Evolutionary conservation across 495 filamentous ascomycete genomes (phyloP), one percentile per base, ranked within the genome.

Genomic region (Tirmania nivea): DNA sequence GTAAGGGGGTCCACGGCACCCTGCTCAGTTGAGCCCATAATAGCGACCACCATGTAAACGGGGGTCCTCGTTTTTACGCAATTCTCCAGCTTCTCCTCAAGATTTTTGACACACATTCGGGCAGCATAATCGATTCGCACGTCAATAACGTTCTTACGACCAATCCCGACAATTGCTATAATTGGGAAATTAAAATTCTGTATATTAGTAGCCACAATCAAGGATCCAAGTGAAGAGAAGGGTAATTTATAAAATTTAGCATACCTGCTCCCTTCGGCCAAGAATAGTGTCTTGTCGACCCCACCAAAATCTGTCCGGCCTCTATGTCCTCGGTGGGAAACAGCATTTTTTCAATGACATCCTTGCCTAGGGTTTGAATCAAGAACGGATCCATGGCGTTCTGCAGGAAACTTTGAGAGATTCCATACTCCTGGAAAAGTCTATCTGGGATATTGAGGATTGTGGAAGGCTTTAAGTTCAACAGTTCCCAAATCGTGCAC

Each of bases 241-340:
- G 25, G 25, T 66, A 37, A 31, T 7, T 3, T 31, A 31, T 31
- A 31, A 31, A 31, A 5, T 5, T 3, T 31, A 31, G 25, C 25
- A 31, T 31, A 31, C 25, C 25, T 31, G 25, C 25, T 31, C 58
- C 63, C 53, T 74, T 74, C 2, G 71, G 72, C 71, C 71, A 73
- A 1, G 69, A 73, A 56, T 73, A 71, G 55, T 72, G 71, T 21
- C 65, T 60, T 6, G 71, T 71, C 7, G 57, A 63, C 8, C 62
- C 34, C 6, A 69, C 55, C 42, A 71, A 60, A 49, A 64, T 69
- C 51, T 64, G 14, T 3, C 42, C 12, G 51, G 65, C 58, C 50
- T 67, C 60, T 6, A 72, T 57, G 0, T 55, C 42, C 35, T 59
- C 69, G 8, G 66, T n/a, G 9, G 55, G 55, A 53, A 69, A 66